Base-by-base conservation (phyloP, 495 filamentous ascomycete genomes). In the Lasiosphaeris hirsuta region DNA sequence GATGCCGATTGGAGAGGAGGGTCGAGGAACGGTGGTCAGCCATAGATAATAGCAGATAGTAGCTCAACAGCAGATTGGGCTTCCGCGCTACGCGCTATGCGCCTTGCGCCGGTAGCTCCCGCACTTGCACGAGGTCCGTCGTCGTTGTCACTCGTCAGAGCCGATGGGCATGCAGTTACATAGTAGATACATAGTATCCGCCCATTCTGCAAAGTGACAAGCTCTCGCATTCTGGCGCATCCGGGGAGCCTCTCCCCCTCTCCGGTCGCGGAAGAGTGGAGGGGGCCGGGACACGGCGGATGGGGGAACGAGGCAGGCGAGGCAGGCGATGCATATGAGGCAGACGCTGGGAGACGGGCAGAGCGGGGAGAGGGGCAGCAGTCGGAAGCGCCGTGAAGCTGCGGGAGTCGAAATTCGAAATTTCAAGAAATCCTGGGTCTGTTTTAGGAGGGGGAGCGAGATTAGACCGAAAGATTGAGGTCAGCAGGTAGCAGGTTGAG, bases 31-130 rank as follows among this genome's bases (percentile, higher is more conserved):
- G 34, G 14, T 8, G 30, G 38, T 48, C 7, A 13, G 19, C 13
- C 15, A 43, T 3, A 34, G 13, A 39, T n/a, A 15, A 11, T 15
- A 46, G 11, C 43, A 5, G 43, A 46, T 10, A 46, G 43, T 17
- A 13, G 42, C 23, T 36, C n/a, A 39, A 9, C n/a, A 1, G 33
- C 49, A 46, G 38, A 13, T 41, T 46, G 19, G 9, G 8, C 30
- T n/a, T 46, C 6, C 43, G 43, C 14, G 43, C 13, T 47, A 52
- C 61, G 64, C 61, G 64, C 53, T 62, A 64, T 53, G 59, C 64
- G 64, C 49, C 40, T 17, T 36, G 50, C 23, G 42, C 45, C 57
- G 61, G 62, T 52, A 35, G 59, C 59, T 67, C 62, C 62, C 62
- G 64, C 56, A 54, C 49, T 49, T 54, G 61, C 59, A 58, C 55